Evolutionary conservation across 352 stramenopile species (phyloP), one percentile per base, ranked within the genome.

Genomic region (Thalassiosira hispida): DNA sequence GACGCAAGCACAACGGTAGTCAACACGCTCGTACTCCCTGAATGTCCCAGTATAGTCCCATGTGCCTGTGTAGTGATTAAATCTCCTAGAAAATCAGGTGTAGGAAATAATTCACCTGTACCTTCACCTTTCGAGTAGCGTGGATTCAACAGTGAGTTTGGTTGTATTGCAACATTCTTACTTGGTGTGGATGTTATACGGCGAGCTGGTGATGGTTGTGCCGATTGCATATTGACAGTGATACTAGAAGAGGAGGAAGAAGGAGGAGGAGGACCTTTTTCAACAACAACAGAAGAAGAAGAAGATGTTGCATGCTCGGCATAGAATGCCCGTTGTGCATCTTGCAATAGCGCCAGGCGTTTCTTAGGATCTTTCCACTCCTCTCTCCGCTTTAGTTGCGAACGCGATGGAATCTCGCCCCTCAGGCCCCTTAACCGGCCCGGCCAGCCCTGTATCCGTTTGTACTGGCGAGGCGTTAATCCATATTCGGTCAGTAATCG

Each of bases 51-150:
- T 47, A 75, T 51, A n/a, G 72, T 70, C 29, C 72, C 72, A 65
- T 70, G 40, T 1, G 72, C 72, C 53, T 76, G 62, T 6, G 72
- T 80, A 33, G 29, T 38, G 29, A 80, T 80, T 14, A 65, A 47
- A 61, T 78, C 52, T 25, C 33, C 42, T 23, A 53, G 11, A 40
- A 78, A 78, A 8, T 53, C 8, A 40, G 70, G 60, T 6, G 64
- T n/a, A 18, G 44, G 38, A 22, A 44, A 29, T 25, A 44, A 29
- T 25, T 44, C 31, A 23, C 18, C 20, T 9, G n/a, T 23, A 18
- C 40, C 40, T 38, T 38, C 31, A 38, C n/a, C n/a, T n/a, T n/a
- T 38, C 31, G 31, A 38, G 31, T 9, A 9, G 31, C 3, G 31
- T 8, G 31, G 31, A 38, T 38, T 3, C 31, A 38, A 38, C 3